A percentile compares a stretch with the other conserved stretches of the same genome.
Conservation (phyloP, 2,329 filamentous ascomycete genomes). For the Colletotrichum horii region DNA sequence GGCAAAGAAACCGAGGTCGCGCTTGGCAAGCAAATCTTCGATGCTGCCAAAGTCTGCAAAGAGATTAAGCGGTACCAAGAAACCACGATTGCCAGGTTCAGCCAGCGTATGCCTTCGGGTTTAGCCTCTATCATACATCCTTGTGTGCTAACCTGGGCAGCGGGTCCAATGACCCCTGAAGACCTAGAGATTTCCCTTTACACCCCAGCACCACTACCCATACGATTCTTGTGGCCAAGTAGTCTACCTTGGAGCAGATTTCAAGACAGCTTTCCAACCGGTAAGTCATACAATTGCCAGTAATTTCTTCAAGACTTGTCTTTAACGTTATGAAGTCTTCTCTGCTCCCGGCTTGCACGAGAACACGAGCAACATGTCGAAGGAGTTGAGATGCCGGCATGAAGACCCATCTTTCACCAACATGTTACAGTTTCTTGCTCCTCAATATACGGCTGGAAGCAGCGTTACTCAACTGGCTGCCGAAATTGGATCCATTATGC, state of each 20-base stretch:
- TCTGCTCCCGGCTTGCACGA: neutral
- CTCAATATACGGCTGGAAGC: neutral
- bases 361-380: neutral
- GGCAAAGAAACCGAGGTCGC: neutral
- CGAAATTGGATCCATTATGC: neutral
- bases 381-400: neutral
- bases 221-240: neutral
- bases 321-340: neutral
- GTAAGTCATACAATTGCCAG: neutral
- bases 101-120: neutral
- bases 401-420: neutral
- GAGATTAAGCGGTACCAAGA: neutral
- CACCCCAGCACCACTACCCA: neutral
- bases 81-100: neutral
- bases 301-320: neutral
- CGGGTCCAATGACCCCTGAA: neutral
- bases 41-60: neutral
- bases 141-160: neutral
- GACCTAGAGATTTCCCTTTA: neutral
- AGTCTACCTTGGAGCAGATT: neutral
- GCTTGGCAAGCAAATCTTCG: neutral
- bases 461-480: neutral
- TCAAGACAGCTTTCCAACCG: neutral
- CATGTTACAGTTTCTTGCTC: neutral
- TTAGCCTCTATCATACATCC: accelerated